These are phyloP conservation scores for Komagataella mondaviorum DNA, from an alignment of 805 yeast species.

Conservation along the genomic window DNA sequence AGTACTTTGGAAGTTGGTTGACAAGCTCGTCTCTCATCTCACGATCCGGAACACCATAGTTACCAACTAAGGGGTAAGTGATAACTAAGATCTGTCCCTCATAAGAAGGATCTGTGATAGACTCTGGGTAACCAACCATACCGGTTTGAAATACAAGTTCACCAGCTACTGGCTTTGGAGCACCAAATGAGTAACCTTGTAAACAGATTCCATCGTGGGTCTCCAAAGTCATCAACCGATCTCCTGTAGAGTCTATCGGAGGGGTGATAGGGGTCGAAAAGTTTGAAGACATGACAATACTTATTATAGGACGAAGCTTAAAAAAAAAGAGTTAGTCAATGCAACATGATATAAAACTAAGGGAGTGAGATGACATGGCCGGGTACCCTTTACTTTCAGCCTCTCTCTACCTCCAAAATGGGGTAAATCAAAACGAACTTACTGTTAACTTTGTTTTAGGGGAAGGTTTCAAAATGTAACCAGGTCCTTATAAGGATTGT, in stretches of 20 bases:
- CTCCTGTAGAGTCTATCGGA: slow-evolving; percentile 74
- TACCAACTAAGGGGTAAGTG: slow-evolving; percentile 94
- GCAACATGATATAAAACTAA: background rate
- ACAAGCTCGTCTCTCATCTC: slow-evolving; percentile 59
- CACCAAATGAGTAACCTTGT: slow-evolving; percentile 97
- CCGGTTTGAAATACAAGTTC: slow-evolving; percentile 99
- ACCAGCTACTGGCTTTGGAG: slow-evolving; percentile 80
- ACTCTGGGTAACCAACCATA: slow-evolving; percentile 98
- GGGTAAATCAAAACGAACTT: background rate
- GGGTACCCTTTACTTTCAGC: background rate
- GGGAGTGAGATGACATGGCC: background rate
- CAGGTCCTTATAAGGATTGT: background rate
- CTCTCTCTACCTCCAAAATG: background rate
- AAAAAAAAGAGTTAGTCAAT: background rate
- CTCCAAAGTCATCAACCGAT: slow-evolving; percentile 77
- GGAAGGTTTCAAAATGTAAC: background rate
- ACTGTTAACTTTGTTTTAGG: background rate
- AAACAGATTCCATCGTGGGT: slow-evolving; percentile 75
- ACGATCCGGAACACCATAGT: slow-evolving; percentile 97
- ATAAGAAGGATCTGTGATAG: slow-evolving; percentile 96
- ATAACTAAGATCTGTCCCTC: slow-evolving; percentile 95
- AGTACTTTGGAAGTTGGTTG: slow-evolving; percentile 73
- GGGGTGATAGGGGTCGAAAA: slow-evolving; percentile 82
- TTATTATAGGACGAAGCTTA: background rate
- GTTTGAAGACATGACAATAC: slow-evolving; percentile 19